A percentile compares a stretch with the other conserved stretches of the same genome.
Evolutionary conservation across 768 basidiomycete genomes (phyloP).

Genomic region (Phlebiopsis gigantea): DNA sequence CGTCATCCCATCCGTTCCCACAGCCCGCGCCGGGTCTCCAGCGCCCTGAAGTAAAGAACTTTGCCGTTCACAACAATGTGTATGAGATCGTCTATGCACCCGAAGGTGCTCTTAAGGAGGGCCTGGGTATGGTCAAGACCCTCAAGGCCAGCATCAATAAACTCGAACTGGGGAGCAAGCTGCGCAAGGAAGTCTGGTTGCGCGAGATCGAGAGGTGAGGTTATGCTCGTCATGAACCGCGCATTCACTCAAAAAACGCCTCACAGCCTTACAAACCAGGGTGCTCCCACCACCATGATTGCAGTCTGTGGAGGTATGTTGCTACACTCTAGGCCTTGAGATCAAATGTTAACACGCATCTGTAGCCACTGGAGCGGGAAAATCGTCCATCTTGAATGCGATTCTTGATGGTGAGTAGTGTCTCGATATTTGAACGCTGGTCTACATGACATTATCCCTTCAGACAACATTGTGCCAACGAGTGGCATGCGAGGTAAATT

Average conservation of each 20-base stretch:
- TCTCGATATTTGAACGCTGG: background rate
- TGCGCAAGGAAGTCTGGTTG: conserved; percentile 55
- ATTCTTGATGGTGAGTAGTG: conserved; percentile 45
- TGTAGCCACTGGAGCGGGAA: conserved; percentile 55
- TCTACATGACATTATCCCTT: background rate
- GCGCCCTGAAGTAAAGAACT: conserved; percentile 8
- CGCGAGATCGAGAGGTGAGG: conserved; percentile 46
- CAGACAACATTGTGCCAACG: conserved; percentile 40
- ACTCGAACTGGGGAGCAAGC: conserved; percentile 46
- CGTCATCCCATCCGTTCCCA: no score
- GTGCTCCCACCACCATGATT: conserved; percentile 51
- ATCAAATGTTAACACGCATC: background rate
- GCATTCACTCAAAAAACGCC: background rate
- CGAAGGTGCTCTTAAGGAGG: conserved; percentile 45
- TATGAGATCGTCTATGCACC: conserved; percentile 43
- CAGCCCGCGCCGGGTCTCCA: background rate
- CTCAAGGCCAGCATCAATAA: conserved; percentile 38
- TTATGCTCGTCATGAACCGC: background rate
- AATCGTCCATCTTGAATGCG: conserved; percentile 58
- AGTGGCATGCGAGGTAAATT: no score
- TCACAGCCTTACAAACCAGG: conserved; percentile 42
- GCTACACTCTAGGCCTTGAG: background rate
- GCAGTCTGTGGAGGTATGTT: conserved; percentile 56
- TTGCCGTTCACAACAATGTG: conserved; percentile 34
- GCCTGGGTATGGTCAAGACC: conserved; percentile 46